Evolutionary conservation across 2,329 filamentous ascomycete species (phyloP).

Genomic region (Colletotrichum sp.): DNA sequence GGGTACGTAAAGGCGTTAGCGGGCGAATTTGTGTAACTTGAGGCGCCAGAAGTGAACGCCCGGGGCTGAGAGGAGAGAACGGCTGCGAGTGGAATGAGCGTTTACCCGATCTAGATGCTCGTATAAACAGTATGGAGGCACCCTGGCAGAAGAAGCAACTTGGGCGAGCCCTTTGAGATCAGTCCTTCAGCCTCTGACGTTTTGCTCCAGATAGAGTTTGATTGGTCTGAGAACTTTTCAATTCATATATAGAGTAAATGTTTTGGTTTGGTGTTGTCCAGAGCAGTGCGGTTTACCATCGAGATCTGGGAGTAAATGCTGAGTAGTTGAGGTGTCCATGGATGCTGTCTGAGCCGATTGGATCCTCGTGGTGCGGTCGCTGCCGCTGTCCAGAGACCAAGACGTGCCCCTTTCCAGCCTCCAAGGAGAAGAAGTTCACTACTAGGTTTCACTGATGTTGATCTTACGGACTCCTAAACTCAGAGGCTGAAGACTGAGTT

Average conservation of each 20-base stretch:
- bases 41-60: neutral
- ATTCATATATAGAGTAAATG: neutral
- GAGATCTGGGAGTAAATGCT: neutral
- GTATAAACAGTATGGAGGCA: neutral
- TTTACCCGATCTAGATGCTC: neutral
- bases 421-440: rapidly evolving
- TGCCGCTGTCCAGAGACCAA: neutral
- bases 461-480: neutral
- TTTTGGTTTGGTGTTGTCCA: neutral
- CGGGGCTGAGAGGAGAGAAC: neutral
- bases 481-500: neutral
- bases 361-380: neutral
- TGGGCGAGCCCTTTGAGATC: neutral
- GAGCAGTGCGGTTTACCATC: neutral
- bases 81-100: neutral
- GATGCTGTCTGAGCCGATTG: neutral
- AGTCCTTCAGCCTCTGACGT: neutral
- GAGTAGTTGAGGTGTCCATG: neutral
- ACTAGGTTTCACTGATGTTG: neutral
- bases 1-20: neutral
- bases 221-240: neutral
- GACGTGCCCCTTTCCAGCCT: neutral
- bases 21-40: neutral
- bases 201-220: neutral
- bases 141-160: neutral